Conservation (phyloP, 2,329 filamentous ascomycete species). For the Lasiodiplodia gonubiensis region DNA sequence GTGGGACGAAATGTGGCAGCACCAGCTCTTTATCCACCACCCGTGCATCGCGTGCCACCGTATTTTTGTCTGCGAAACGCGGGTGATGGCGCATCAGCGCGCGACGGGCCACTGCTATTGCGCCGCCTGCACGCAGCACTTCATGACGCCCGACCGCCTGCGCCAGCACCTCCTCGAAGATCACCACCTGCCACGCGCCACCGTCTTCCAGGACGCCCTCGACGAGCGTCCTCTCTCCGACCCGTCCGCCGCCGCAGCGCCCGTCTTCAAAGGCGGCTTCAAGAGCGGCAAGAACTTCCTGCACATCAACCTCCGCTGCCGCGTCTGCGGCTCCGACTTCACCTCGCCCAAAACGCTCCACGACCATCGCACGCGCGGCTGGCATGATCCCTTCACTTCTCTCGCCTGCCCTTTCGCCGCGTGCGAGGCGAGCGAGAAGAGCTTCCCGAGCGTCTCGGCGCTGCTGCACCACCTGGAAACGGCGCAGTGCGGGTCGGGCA, state of each 20-base stretch:
- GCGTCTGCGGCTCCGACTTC: slow-evolving; percentile 25
- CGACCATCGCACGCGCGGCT: slow-evolving; percentile 28
- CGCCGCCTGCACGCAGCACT: slow-evolving; percentile 21
- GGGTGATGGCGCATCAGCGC: slow-evolving; percentile 21
- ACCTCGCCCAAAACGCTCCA: slow-evolving; percentile 28
- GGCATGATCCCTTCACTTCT: slow-evolving; percentile 25
- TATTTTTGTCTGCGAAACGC: slow-evolving; percentile 24
- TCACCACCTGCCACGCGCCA: slow-evolving; percentile 16
- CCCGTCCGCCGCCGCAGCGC: neutral
- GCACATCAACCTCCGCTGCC: slow-evolving; percentile 24
- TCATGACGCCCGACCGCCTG: slow-evolving; percentile 28
- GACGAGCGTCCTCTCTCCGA: slow-evolving; percentile 17
- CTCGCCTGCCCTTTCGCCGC: slow-evolving; percentile 25
- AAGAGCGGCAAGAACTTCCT: slow-evolving; percentile 27
- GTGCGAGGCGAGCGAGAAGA: neutral
- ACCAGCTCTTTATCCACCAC: slow-evolving; percentile 27
- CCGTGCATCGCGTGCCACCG: slow-evolving; percentile 29
- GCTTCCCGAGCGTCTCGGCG: slow-evolving; percentile 14
- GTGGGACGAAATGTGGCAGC: slow-evolving; percentile 29
- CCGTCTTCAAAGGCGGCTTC: slow-evolving; percentile 27
- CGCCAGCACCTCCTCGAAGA: slow-evolving; percentile 26
- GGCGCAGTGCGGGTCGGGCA: slow-evolving; percentile 23
- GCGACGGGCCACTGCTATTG: slow-evolving; percentile 26
- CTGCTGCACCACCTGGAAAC: slow-evolving; percentile 27
- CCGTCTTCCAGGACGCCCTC: slow-evolving; percentile 15